These are phyloP conservation scores for Moniliophthora roreri DNA, from an alignment of 1,284 basidiomycete genomes.

Conservation along the genomic window DNA sequence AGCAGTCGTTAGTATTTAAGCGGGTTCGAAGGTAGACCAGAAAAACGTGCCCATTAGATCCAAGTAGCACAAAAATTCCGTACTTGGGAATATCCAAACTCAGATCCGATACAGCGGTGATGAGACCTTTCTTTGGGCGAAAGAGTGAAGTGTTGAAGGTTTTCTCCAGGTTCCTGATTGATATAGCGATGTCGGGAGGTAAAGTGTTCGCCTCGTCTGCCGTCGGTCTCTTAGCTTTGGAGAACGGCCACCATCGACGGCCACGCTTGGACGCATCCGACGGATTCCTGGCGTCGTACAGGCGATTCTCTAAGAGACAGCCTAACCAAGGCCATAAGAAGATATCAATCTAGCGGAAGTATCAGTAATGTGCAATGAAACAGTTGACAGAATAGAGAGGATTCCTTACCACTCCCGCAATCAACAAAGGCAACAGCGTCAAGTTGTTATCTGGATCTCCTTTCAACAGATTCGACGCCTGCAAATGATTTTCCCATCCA, in stretches of 20 bases:
- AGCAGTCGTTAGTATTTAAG: no score
- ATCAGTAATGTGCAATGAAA: not conserved
- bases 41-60: conserved; percentile 62
- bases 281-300: conserved; percentile 61
- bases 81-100: conserved; percentile 64
- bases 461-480: conserved; percentile 50
- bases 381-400: conserved; percentile 13
- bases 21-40: not conserved
- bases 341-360: conserved; percentile 52
- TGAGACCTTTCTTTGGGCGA: conserved; percentile 31
- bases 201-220: conserved; percentile 19
- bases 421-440: conserved; percentile 57
- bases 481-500: conserved; percentile 62
- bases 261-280: conserved; percentile 9
- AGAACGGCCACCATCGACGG: conserved; percentile 1
- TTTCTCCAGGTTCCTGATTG: conserved; percentile 59
- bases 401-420: conserved; percentile 65
- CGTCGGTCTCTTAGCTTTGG: conserved; percentile 20
- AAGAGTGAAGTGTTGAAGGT: conserved; percentile 50
- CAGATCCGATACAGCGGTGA: conserved; percentile 65
- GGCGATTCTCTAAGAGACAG: conserved; percentile 51
- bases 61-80: conserved; percentile 75
- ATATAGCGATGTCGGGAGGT: conserved; percentile 51
- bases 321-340: conserved; percentile 73
- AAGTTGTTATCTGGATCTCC: conserved; percentile 61